phyloP scores from a whole-genome alignment of 2,329 filamentous ascomycete genomes.

The Calonectria montana region DNA sequence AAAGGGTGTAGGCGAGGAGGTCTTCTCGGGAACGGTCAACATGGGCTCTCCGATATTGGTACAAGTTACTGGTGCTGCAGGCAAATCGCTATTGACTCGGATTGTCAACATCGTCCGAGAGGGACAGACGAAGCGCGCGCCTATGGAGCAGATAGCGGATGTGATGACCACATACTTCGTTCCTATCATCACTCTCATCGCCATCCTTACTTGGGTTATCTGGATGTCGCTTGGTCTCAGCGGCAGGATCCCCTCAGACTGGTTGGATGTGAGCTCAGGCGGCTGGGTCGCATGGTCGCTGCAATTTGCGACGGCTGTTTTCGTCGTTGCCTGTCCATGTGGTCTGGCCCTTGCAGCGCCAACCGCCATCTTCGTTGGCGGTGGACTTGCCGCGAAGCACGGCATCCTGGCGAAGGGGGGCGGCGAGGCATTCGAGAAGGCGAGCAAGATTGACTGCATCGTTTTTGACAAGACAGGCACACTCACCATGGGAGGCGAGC shows the following conservation, averaged over 20 bases:
- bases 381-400: conserved; percentile 80
- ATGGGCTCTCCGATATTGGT: conserved; percentile 72
- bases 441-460: conserved; percentile 80
- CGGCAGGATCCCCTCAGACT: conserved; percentile 63
- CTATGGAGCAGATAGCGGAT: conserved; percentile 81
- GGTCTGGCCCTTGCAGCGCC: conserved; percentile 87
- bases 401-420: conserved; percentile 88
- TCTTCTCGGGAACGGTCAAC: conserved; percentile 83
- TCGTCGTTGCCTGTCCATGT: conserved; percentile 88
- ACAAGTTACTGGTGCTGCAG: conserved; percentile 71
- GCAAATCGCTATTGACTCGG: conserved; percentile 81
- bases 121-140: conserved; percentile 79
- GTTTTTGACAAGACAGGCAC: conserved; percentile 94
- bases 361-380: conserved; percentile 86
- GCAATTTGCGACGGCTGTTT: conserved; percentile 86
- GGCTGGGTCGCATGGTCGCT: conserved; percentile 80
- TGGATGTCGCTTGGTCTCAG: conserved; percentile 76
- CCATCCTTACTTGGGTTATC: conserved; percentile 76
- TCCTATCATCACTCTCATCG: conserved; percentile 75
- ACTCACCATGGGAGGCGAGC: conserved; percentile 78
- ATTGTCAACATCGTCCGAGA: conserved; percentile 83
- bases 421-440: conserved; percentile 87
- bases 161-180: conserved; percentile 81
- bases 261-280: conserved; percentile 62
- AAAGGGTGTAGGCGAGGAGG: conserved; percentile 71